Base-by-base conservation (phyloP, 1,139 yeast species). In the Pichia cactophila region DNA sequence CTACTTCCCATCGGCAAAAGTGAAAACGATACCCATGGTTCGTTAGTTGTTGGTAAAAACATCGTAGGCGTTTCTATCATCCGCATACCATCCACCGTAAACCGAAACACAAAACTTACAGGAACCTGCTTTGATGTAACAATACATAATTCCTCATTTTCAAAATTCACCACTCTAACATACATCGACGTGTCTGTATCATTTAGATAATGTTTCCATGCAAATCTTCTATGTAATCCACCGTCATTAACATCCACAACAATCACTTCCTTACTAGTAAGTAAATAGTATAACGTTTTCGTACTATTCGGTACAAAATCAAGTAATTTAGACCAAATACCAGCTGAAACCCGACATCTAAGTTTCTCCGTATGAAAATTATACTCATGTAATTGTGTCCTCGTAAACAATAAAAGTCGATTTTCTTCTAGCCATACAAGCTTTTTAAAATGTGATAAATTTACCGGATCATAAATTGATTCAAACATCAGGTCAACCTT, bases 141-240 rank as follows among this genome's bases (percentile, higher is more conserved):
- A 9, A 58, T 60, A 61, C 43, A 65, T 1, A 48, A 10, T 9
- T 51, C 46, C 40, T 14, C 57, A 23, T 52, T 46, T 5, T 40
- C 12, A 31, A 20, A 14, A 23, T 43, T 12, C 0, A 56, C 45
- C 1, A 74, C 65, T 1, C 68, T 54, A 43, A 85, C 54, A 51
- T 66, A 69, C 52, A 81, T 58, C 0, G 89, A 74, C 1, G 78
- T 76, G 57, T 87, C 95, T 0, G 61, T 52, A 11, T 75, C 72
- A 43, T 74, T 72, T 43, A 83, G 65, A 53, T 69, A 75, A 63
- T 87, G 95, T 52, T 81, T 83, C 88, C 90, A 83, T 0, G 89
- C 76, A 3, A 86, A 58, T 9, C 78, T 53, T 51, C 84, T 70
- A 39, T 65, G 65, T 39, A 70, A 61, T 0, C 60, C 60, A 0